Conservation (phyloP, 257 asterid genomes). For the Forsythia viridissima region DNA sequence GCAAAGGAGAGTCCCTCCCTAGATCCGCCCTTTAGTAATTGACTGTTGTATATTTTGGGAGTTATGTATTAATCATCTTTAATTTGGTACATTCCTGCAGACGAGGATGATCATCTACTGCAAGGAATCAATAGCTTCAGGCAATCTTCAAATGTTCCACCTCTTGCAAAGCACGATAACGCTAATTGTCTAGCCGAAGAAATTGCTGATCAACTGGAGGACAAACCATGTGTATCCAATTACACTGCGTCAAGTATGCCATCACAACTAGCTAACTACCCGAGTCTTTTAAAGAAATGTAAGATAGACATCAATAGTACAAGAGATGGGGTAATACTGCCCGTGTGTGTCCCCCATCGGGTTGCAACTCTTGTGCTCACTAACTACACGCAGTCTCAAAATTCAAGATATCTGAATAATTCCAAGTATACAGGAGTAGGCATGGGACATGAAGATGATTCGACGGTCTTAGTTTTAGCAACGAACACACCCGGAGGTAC, state of each 20-base stretch:
- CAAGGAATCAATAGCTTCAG: conserved; percentile 74
- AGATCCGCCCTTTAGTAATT: neutral
- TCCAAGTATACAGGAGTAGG: conserved; percentile 67
- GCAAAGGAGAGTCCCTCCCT: too few species aligned
- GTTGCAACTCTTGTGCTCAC: conserved; percentile 71
- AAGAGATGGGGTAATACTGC: conserved; percentile 56
- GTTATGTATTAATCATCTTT: neutral
- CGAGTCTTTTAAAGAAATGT: conserved; percentile 50
- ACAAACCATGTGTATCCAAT: conserved; percentile 35
- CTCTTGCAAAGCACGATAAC: conserved; percentile 56
- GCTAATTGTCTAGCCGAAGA: conserved; percentile 67
- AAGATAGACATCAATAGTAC: conserved; percentile 57
- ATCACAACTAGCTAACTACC: conserved; percentile 41
- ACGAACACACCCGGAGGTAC: conserved; percentile 62
- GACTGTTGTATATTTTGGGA: neutral
- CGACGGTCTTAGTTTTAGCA: conserved; percentile 76
- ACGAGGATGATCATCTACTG: conserved; percentile 59
- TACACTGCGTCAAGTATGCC: conserved; percentile 8
- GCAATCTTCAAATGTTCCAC: conserved; percentile 34
- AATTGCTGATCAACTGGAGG: conserved; percentile 52
- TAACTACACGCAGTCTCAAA: conserved; percentile 62
- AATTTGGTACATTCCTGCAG: conserved; percentile 23
- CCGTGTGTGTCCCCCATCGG: conserved; percentile 72
- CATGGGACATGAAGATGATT: conserved; percentile 63
- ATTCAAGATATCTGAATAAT: conserved; percentile 48